These are phyloP conservation scores for Pelagomonas calceolata DNA, from an alignment of 108 stramenopile genomes.

Conservation along the genomic window DNA sequence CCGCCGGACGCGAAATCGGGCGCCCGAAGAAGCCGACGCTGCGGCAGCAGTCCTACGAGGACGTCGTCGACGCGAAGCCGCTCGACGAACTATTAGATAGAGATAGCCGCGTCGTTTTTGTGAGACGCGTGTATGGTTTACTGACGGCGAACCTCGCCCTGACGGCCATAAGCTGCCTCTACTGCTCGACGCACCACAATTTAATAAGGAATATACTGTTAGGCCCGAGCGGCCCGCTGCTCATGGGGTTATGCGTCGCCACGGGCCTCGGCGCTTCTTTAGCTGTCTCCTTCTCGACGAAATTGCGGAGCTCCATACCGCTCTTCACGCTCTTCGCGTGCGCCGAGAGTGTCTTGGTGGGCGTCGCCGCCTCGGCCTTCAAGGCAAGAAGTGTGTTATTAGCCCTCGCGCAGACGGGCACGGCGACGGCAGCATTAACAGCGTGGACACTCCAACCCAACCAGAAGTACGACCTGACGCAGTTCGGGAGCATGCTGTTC, in stretches of 20 bases:
- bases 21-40: too few species aligned
- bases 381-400: neutral
- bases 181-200: neutral
- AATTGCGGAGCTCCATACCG: neutral
- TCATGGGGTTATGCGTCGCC: neutral
- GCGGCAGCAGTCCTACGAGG: too few species aligned
- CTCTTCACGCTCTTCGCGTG: neutral
- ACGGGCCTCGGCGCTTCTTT: neutral
- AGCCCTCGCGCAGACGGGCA: constrained; percentile 29
- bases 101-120: neutral
- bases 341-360: neutral
- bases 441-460: constrained; percentile 65
- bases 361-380: neutral
- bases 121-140: neutral
- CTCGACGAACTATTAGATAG: neutral
- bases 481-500: constrained; percentile 54
- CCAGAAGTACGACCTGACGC: constrained; percentile 76
- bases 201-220: neutral
- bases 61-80: neutral
- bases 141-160: neutral
- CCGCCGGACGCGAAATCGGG: too few species aligned
- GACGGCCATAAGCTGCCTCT: neutral
- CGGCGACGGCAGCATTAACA: constrained; percentile 56
- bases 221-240: too few species aligned
- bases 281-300: neutral